Evolutionary conservation across 1,139 yeast species (phyloP).

Genomic region (Lodderomyces oxycetoniae): DNA sequence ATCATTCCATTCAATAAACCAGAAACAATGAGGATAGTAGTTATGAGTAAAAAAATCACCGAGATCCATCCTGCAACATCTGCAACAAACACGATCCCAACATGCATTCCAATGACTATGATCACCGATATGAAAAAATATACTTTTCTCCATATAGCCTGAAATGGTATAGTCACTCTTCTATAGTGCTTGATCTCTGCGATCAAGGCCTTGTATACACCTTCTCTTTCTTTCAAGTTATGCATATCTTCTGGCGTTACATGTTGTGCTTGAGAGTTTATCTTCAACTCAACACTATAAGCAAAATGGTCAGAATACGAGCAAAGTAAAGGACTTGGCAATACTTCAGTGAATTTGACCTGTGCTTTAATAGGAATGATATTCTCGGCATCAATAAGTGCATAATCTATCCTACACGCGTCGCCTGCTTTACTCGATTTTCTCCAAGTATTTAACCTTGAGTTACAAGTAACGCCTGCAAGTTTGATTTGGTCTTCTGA

Average conservation of each 20-base stretch:
- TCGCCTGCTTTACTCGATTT: conserved; percentile 54
- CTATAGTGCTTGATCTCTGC: conserved; percentile 53
- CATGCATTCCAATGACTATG: conserved; percentile 29
- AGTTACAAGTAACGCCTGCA: conserved; percentile 91
- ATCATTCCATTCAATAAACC: conserved; percentile 77
- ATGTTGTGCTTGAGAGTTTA: conserved; percentile 13
- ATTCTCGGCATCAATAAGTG: conserved; percentile 59
- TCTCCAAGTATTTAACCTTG: conserved; percentile 84
- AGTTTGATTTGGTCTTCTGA: conserved; percentile 63
- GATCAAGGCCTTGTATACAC: conserved; percentile 54
- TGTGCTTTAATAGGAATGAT: conserved; percentile 54
- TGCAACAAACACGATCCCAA: conserved; percentile 56
- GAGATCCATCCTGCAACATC: conserved; percentile 15
- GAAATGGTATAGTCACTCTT: conserved; percentile 51
- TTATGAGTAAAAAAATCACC: conserved; percentile 45
- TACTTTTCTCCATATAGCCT: conserved; percentile 56
- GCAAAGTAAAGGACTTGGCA: conserved; percentile 53
- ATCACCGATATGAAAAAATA: conserved; percentile 61
- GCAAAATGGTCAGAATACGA: conserved; percentile 95
- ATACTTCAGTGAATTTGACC: conserved; percentile 67
- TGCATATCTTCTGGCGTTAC: conserved; percentile 8
- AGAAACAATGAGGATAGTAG: conserved; percentile 51
- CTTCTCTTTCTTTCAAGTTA: conserved; percentile 17
- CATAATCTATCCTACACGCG: conserved; percentile 90
- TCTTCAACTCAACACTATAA: conserved; percentile 52